phyloP scores from a whole-genome alignment of 1,284 basidiomycete species.

The Veloboletus limbatus region DNA sequence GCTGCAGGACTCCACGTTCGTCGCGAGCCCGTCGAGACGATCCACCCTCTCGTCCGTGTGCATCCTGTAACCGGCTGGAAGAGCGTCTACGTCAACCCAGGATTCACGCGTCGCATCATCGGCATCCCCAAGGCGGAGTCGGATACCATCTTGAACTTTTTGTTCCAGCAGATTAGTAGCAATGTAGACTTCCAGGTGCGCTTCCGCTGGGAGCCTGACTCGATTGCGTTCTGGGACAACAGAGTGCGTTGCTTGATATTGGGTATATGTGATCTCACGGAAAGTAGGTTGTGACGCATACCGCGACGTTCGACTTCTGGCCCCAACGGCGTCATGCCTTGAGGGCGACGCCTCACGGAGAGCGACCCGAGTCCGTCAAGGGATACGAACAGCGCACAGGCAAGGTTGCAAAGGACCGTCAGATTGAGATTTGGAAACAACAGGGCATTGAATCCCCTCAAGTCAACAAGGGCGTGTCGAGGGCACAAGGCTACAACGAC shows the following conservation, averaged over 20 bases:
- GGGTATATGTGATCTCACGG: not conserved
- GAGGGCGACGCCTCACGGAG: slow-evolving; percentile 79
- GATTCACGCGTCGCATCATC: slow-evolving; percentile 69
- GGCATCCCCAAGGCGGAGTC: slow-evolving; percentile 79
- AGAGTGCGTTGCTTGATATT: slow-evolving; percentile 38
- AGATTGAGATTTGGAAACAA: slow-evolving; percentile 62
- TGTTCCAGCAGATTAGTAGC: slow-evolving; percentile 68
- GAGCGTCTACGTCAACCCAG: slow-evolving; percentile 71
- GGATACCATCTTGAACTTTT: slow-evolving; percentile 65
- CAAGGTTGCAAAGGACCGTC: slow-evolving; percentile 63
- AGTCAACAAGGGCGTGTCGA: slow-evolving; percentile 30
- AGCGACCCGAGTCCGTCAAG: slow-evolving; percentile 71
- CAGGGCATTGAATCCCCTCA: slow-evolving; percentile 48
- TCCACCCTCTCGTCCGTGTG: slow-evolving; percentile 67
- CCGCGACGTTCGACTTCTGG: slow-evolving; percentile 78
- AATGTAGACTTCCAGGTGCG: slow-evolving; percentile 72
- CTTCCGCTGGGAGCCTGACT: slow-evolving; percentile 68
- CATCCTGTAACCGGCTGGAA: slow-evolving; percentile 84
- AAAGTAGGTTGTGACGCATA: slow-evolving; percentile 64
- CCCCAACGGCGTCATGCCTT: slow-evolving; percentile 73
- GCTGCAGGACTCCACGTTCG: slow-evolving; percentile 65
- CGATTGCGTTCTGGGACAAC: slow-evolving; percentile 74
- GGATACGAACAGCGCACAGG: slow-evolving; percentile 67
- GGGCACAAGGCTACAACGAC: slow-evolving; percentile 60
- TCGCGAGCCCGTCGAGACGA: slow-evolving; percentile 64